Evolutionary conservation across 2,329 filamentous ascomycete species (phyloP).

Genomic region (Aspergillus caelatus): DNA sequence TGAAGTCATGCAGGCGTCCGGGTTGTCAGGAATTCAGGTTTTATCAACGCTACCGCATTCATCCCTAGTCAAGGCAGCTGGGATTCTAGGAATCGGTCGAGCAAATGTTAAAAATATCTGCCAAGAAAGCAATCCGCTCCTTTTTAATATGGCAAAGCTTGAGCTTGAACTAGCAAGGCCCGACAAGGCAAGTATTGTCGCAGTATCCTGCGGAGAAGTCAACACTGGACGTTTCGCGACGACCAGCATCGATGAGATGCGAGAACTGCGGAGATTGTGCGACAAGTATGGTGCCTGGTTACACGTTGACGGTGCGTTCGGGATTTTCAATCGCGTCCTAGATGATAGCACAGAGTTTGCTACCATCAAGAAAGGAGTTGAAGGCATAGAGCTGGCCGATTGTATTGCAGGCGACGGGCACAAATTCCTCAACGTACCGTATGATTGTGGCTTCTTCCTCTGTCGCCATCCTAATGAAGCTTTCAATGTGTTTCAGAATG

Average conservation of each 20-base stretch:
- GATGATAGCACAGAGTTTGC: slow-evolving; percentile 60
- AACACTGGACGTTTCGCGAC: slow-evolving; percentile 84
- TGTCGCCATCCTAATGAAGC: slow-evolving; percentile 65
- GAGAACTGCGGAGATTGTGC: slow-evolving; percentile 67
- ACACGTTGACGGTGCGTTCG: slow-evolving; percentile 90
- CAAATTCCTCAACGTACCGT: slow-evolving; percentile 93
- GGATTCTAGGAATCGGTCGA: slow-evolving; percentile 77
- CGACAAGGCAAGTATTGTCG: slow-evolving; percentile 71
- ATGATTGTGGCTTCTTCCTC: slow-evolving; percentile 90
- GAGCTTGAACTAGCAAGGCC: slow-evolving; percentile 59
- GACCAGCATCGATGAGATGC: slow-evolving; percentile 59
- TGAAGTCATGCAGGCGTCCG: slow-evolving; percentile 65
- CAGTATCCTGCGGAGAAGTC: slow-evolving; percentile 83
- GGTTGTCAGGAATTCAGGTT: slow-evolving; percentile 70
- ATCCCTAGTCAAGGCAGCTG: slow-evolving; percentile 80
- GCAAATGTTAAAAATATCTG: slow-evolving; percentile 65
- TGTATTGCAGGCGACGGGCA: slow-evolving; percentile 86
- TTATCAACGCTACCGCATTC: slow-evolving; percentile 83
- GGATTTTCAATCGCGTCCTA: slow-evolving; percentile 74
- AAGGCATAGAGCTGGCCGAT: slow-evolving; percentile 78
- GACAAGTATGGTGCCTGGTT: slow-evolving; percentile 79
- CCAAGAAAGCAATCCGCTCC: slow-evolving; percentile 59
- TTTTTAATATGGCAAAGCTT: slow-evolving; percentile 68
- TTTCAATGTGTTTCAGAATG: slow-evolving; percentile 73
- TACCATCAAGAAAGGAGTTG: slow-evolving; percentile 52